Base-by-base conservation (phyloP, 805 yeast species). In the Nakazawaea anatomiae region DNA sequence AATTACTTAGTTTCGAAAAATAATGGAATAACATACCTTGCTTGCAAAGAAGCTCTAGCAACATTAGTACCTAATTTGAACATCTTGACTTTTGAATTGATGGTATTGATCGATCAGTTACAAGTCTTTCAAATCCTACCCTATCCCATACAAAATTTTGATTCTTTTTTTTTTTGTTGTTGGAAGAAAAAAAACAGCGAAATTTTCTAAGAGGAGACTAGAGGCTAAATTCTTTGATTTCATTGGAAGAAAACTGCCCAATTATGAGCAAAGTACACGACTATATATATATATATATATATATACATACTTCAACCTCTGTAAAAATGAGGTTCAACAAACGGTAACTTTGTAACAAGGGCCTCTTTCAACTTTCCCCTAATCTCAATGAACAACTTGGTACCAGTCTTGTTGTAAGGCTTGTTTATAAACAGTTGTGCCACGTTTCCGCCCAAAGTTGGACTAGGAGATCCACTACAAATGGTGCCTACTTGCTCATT, bases 351-450 rank as follows among this genome's bases (percentile, higher is more conserved):
- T 32, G 82, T 72, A n/a, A 92, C 79, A 31, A 65, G 73, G 5
- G 89, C 97, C 35, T 84, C 85, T 63, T 91, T 82, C 58, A 74
- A 67, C 63, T 90, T 91, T 58, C 92, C 94, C 65, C 98, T 82
- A 51, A 92, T 85, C 59, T 88, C 86, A 47, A 91, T 83, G 51
- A 80, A 65, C 29, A 91, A 73, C 50, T 77, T 71, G 5, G 91
- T 82, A 4, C 96, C 97, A 18, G 78, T 71, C 70, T 92, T 94
- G 57, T 80, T 77, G 59, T 72, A 74, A 2, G 80, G 82, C 60
- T 87, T 83, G 54, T 87, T 76, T 30, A 94, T 76, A 68, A 89
- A 94, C 8, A 87, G 96, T 77, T 91, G 97, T 27, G 96, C 97
- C 51, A 94, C 85, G 63, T 94, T 94, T 53, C 79, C 78, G 32